These are phyloP conservation scores for Penicillium sp. DNA, from an alignment of 2,329 filamentous ascomycete genomes.

Conservation along the genomic window DNA sequence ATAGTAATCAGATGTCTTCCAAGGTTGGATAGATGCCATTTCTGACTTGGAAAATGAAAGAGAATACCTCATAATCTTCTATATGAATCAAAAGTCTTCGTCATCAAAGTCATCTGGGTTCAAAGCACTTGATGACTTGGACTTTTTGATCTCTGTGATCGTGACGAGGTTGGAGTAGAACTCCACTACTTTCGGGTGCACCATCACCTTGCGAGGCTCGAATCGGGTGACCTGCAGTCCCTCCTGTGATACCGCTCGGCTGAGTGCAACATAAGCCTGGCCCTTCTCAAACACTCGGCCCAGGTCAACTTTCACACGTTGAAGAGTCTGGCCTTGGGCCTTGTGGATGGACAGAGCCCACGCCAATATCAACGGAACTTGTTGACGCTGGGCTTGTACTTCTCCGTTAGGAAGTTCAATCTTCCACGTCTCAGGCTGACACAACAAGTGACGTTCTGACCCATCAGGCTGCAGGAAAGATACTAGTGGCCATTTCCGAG, in stretches of 20 bases:
- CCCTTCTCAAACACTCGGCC: slow-evolving; percentile 94
- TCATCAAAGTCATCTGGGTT: slow-evolving; percentile 32
- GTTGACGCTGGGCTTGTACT: slow-evolving; percentile 79
- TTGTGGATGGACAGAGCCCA: slow-evolving; percentile 99
- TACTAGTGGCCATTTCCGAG: slow-evolving; percentile 74
- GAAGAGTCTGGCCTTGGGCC: slow-evolving; percentile 90
- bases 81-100: slow-evolving; percentile 49
- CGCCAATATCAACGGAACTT: slow-evolving; percentile 84
- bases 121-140: slow-evolving; percentile 19
- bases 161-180: slow-evolving; percentile 84
- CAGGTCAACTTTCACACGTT: slow-evolving; percentile 90
- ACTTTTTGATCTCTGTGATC: slow-evolving; percentile 55
- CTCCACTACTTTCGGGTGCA: slow-evolving; percentile 76
- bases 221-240: slow-evolving; percentile 88
- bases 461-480: slow-evolving; percentile 79
- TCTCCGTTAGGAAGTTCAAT: slow-evolving; percentile 95
- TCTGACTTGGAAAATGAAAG: background rate
- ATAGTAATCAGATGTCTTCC: background rate
- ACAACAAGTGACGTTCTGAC: slow-evolving; percentile 70
- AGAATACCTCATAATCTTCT: slow-evolving; percentile 5
- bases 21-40: background rate
- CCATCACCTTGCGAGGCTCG: slow-evolving; percentile 87
- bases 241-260: slow-evolving; percentile 81
- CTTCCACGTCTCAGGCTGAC: slow-evolving; percentile 89
- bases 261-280: slow-evolving; percentile 94